Evolutionary conservation across 2,329 filamentous ascomycete species (phyloP), one percentile per base, ranked within the genome.

Genomic region (Fusarium sp.): DNA sequence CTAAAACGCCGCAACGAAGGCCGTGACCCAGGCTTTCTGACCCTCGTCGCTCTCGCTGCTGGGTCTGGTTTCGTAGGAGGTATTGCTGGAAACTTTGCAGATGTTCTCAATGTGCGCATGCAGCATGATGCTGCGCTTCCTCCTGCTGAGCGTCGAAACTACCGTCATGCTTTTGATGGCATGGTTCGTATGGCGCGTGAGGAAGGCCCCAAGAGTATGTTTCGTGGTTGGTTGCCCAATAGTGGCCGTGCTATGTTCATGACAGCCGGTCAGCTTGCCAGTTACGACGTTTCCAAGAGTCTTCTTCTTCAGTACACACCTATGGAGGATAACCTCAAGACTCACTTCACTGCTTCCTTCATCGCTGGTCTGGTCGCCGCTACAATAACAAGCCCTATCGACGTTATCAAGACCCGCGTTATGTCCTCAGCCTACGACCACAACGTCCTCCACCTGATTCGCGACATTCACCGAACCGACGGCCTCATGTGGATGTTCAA

Each of bases 51-150:
- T 70, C 92, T 98, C 80, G 93, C 95, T 54, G 91, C 90, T 24
- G 82, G 89, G 28, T 95, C 96, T 10, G 96, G 96, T 52, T 93
- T 98, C 77, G 81, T 97, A 5, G 96, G 96, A 66, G 96, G 96
- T 49, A 83, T 98, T 46, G 92, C 91, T 8, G 96, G 96, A 70
- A 99, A 98, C 82, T 94, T 94, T 5, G 95, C 94, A 70, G 96
- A 99, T 79, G 94, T 99, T 33, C 86, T 98, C 76, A 99, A 99
- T 81, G 96, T 99, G 49, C 93, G 96, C 71, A 99, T 99, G 96
- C 96, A 99, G 82, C 93, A 97, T 81, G 96, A 91, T 76, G 91
- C 92, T 4, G 89, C 93, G 1, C 88, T 98, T 2, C 92, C 94
- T 1, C 75, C 82, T 2, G 86, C 86, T 8, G 84, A 97, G 76